Evolutionary conservation across 2,329 filamentous ascomycete genomes (phyloP), one percentile per base, ranked within the genome.

Genomic region (Lasiodiplodia theobromae): DNA sequence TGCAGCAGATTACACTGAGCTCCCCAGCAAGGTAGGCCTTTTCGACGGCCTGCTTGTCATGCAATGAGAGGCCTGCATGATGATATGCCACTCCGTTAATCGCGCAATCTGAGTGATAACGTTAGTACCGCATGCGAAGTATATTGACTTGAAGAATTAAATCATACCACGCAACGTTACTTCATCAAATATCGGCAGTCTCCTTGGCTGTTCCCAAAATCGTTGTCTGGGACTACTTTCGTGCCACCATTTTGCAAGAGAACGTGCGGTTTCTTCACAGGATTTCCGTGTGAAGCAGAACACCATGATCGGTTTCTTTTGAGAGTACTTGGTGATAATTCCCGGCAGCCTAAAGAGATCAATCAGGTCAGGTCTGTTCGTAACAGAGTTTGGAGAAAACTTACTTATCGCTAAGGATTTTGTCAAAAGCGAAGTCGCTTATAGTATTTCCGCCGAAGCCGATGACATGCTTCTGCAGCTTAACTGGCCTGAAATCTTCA

Each of bases 1-100:
- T 97, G 76, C 92, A 96, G 77, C 93, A 96, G 65, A 97, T 94
- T 38, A 96, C 88, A 71, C 84, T 89, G 69, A 96, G 85, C n/a
- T 92, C 84, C 0, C 92, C 91, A 21, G 87, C 82, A 4, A 93
- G 80, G 72, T 91, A 97, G 0, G 85, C 86, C 54, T 85, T 85
- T 74, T 96, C 92, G 21, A 96, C 82, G 0, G 85, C 82, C 49
- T 83, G 80, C 58, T 92, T 86, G 76, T 96, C 93, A 34, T 84
- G 78, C 0, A 78, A 72, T 57, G 89, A 87, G 23, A 97, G 84
- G 0, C 92, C 93, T 23, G 91, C 93, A 79, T 97, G 92, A 75
- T 97, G 93, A 71, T 93, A 95, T 1, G 91, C 91, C 37, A 96
- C 91, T 4, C 92, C 92, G 16, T 85, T 81, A 21, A 76, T 69